Base-by-base conservation (phyloP, 805 yeast genomes). In the Nakazawaea populi region DNA sequence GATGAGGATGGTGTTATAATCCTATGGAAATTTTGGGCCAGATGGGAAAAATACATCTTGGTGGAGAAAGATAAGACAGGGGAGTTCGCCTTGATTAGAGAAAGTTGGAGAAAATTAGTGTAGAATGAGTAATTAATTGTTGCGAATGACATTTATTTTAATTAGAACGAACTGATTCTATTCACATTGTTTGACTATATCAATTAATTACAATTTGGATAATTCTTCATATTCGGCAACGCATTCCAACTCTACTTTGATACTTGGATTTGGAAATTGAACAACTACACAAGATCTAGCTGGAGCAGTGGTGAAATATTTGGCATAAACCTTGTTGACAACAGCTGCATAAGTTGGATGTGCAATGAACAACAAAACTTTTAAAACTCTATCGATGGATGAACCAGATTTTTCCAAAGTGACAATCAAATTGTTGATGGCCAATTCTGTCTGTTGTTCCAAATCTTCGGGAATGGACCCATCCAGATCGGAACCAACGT, bases 41-140 rank as follows among this genome's bases (percentile, higher is more conserved):
- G 82, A 31, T 89, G 97, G 96, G 97, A 92, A 62, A 89, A 87
- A 63, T 92, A 87, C 64, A 80, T 74, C 11, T 80, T 92, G 37
- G 72, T 80, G 11, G 89, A 83, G 57, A 76, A 70, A 51, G 57
- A 47, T 4, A 43, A 41, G 4, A 49, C 43, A 11, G 52, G 54
- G n/a, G 71, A 68, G 47, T 82, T 82, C 78, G 85, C 79, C 56
- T 63, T 87, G 14, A 73, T 82, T 1, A 70, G 87, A 47, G 88
- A 82, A 55, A 86, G 89, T 7, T 87, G 94, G 94, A 72, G 87
- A 56, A 69, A 77, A 31, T 71, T 48, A 30, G 27, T 37, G 11
- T 31, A 34, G 32, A 45, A 30, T 12, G n/a, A 37, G n/a, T 6
- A 11, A 37, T 10, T 37, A 29, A 12, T 18, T 14, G 5, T 28